These are phyloP conservation scores for Porcisia hertigi DNA, from an alignment of 208 protist genomes.

Conservation along the genomic window DNA sequence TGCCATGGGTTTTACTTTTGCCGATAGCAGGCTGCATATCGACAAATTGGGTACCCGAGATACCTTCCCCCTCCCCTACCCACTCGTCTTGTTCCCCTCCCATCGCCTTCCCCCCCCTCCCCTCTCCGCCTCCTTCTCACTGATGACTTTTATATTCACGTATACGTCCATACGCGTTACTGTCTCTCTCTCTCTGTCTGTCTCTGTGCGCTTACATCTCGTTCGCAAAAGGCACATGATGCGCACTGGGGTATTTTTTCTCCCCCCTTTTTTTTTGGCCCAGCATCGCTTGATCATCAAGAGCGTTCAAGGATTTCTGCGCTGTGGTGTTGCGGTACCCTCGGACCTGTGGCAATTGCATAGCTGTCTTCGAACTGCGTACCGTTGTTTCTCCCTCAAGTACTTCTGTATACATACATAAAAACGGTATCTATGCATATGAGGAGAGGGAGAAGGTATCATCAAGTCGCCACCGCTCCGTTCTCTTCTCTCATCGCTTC, in stretches of 20 bases:
- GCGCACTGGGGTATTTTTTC: background rate
- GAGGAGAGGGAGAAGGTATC: background rate
- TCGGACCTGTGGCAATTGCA: too few relatives aligned
- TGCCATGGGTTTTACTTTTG: too few relatives aligned
- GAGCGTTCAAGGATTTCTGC: background rate
- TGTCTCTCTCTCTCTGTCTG: background rate
- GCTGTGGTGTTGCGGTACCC: too few relatives aligned
- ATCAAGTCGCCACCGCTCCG: background rate
- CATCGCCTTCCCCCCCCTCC: background rate
- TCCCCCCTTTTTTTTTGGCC: too few relatives aligned
- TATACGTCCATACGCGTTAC: background rate
- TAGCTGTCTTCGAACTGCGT: too few relatives aligned
- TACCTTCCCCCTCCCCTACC: too few relatives aligned
- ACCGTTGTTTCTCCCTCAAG: background rate
- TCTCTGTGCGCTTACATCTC: background rate
- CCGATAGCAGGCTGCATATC: too few relatives aligned
- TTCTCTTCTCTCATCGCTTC: conserved; percentile 1
- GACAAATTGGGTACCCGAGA: too few relatives aligned
- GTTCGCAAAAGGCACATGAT: background rate
- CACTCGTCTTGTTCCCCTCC: background rate
- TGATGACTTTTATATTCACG: background rate
- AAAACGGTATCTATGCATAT: background rate
- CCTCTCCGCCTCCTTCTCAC: background rate
- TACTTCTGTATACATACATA: background rate
- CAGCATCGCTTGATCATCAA: background rate